These are phyloP conservation scores for Tricholoma matsutake DNA, from an alignment of 768 basidiomycete species.

Conservation along the genomic window DNA sequence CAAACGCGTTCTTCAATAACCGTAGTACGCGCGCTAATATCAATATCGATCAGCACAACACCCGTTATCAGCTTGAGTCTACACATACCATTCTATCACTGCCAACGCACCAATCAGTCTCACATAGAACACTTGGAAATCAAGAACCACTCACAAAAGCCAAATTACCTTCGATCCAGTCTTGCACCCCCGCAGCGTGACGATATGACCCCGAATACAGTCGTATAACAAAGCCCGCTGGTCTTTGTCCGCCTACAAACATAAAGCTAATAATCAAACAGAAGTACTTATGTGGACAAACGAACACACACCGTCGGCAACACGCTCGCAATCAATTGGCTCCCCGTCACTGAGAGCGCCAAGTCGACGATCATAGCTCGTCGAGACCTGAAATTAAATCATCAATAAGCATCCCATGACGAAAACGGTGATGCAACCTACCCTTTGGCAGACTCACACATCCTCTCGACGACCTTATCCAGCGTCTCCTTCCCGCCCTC, in stretches of 20 bases:
- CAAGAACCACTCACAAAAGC: conserved; percentile 54
- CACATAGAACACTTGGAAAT: neutral
- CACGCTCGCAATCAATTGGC: conserved; percentile 81
- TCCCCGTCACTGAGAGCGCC: conserved; percentile 79
- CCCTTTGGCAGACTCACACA: conserved; percentile 88
- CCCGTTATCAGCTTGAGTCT: too few relatives aligned
- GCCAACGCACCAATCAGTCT: neutral
- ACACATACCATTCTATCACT: conserved; percentile 41
- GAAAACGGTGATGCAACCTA: conserved; percentile 24
- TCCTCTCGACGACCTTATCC: conserved; percentile 69
- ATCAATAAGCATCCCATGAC: neutral
- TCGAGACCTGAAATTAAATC: conserved; percentile 39
- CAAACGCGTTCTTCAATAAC: conserved; percentile 27
- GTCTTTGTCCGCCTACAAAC: conserved; percentile 73
- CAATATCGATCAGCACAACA: neutral
- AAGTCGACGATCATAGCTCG: conserved; percentile 86
- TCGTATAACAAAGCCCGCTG: conserved; percentile 81
- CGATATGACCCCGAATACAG: conserved; percentile 84
- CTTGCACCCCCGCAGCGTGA: conserved; percentile 87
- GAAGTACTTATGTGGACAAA: conserved; percentile 1
- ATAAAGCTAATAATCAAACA: conserved; percentile 1
- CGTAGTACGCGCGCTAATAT: conserved; percentile 43
- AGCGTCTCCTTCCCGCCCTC: conserved; percentile 78
- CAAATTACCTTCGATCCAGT: conserved; percentile 91
- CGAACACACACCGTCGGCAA: conserved; percentile 59